Percentiles rank a stretch among this genome's conserved stretches.
Evolutionary conservation across 352 stramenopile species (phyloP).

Genomic region (Phytophthora parvispora): DNA sequence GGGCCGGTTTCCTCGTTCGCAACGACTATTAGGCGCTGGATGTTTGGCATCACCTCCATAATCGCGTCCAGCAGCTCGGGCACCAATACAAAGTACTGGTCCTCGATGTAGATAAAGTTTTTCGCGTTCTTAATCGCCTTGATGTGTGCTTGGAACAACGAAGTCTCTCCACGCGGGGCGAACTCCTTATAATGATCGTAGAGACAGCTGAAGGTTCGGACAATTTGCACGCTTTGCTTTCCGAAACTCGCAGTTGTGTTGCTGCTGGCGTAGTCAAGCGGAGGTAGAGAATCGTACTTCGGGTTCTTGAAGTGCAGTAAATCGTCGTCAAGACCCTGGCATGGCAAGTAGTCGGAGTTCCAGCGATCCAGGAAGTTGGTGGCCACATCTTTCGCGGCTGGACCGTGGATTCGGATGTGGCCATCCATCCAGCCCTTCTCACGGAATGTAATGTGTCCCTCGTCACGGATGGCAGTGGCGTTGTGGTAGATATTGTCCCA

Average conservation of each 20-base stretch:
- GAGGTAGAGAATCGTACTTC: conserved; percentile 15
- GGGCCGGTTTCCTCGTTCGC: conserved; percentile 32
- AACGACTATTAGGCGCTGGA: conserved; percentile 67
- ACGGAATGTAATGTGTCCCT: conserved; percentile 34
- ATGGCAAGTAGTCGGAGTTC: conserved; percentile 46
- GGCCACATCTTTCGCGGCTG: conserved; percentile 54
- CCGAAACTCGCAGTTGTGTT: conserved; percentile 12
- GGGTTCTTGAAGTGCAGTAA: conserved; percentile 59
- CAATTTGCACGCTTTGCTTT: conserved; percentile 42
- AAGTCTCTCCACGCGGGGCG: conserved; percentile 54
- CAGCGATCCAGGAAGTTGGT: conserved; percentile 61
- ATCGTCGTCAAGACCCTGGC: conserved; percentile 31
- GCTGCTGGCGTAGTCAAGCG: conserved; percentile 10
- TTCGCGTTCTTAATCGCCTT: conserved; percentile 48
- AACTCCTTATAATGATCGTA: conserved; percentile 59
- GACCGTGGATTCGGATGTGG: conserved; percentile 50
- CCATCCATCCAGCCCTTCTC: conserved; percentile 68
- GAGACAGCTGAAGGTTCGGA: conserved; percentile 67
- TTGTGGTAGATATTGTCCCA: conserved; percentile 68
- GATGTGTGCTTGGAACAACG: conserved; percentile 52
- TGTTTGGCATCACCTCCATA: conserved; percentile 46
- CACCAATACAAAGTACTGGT: conserved; percentile 41
- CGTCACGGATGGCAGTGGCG: conserved; percentile 38
- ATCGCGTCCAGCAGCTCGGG: conserved; percentile 50
- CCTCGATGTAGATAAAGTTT: conserved; percentile 37